Conservation (phyloP, 768 basidiomycete genomes). For the Lactarius hengduanensis region DNA sequence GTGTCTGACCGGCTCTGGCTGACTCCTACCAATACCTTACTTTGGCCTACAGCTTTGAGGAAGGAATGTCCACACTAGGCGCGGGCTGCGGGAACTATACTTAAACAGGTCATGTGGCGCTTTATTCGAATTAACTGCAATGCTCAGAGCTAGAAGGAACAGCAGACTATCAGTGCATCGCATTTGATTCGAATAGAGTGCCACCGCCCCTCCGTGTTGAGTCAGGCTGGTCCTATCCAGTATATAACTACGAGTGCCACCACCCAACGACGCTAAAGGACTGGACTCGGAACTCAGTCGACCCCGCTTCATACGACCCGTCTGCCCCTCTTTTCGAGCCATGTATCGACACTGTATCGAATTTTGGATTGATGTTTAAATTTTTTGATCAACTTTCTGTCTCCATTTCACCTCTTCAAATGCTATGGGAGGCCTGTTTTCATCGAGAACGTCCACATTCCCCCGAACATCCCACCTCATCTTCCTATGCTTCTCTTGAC, state of each 20-base stretch:
- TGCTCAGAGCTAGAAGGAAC: neutral
- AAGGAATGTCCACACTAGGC: neutral
- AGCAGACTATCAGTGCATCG: neutral
- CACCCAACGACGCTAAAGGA: constrained; percentile 3
- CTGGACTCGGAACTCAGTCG: neutral
- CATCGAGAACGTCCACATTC: neutral
- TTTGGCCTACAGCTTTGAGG: neutral
- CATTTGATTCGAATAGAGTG: constrained; percentile 6
- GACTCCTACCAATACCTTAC: neutral
- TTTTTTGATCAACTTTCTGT: neutral
- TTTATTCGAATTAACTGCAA: neutral
- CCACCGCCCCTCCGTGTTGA: constrained; percentile 13
- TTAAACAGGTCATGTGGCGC: constrained; percentile 3
- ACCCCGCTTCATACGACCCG: constrained; percentile 4
- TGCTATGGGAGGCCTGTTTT: constrained; percentile 5
- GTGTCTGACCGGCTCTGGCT: no score
- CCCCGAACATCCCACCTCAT: neutral
- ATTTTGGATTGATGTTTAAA: constrained; percentile 11
- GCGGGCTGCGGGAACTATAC: neutral
- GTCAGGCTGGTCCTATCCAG: neutral
- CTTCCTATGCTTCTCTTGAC: constrained; percentile 10
- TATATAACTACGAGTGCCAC: neutral
- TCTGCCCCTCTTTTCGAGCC: neutral
- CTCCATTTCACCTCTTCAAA: neutral
- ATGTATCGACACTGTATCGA: constrained; percentile 4